Conservation (phyloP, 1,284 basidiomycete species). For the Moniliella sp. region DNA sequence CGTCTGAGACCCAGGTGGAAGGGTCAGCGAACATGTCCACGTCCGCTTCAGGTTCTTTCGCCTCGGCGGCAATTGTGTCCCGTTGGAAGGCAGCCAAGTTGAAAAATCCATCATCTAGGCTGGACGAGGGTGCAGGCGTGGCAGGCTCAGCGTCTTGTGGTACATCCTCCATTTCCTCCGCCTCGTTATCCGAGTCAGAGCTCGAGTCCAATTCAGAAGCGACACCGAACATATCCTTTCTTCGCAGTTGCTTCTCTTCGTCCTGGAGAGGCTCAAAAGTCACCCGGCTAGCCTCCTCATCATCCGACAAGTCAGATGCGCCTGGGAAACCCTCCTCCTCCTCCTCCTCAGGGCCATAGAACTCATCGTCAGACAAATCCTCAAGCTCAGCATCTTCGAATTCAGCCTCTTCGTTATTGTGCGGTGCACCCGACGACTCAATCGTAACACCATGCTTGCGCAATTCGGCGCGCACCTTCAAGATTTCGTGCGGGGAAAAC, state of each 20-base stretch:
- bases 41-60: too few species aligned
- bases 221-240: background rate
- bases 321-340: constrained; percentile 16
- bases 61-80: constrained; percentile 43
- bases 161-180: constrained; percentile 26
- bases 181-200: constrained; percentile 5
- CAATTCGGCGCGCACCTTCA: background rate
- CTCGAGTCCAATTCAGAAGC: background rate
- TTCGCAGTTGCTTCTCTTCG: constrained; percentile 18
- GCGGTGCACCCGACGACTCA: too few species aligned
- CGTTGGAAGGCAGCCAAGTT: constrained; percentile 69
- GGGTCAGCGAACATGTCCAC: too few species aligned
- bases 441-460: constrained; percentile 1
- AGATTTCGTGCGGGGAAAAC: background rate
- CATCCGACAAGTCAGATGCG: constrained; percentile 23
- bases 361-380: constrained; percentile 5
- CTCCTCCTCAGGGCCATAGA: constrained; percentile 5
- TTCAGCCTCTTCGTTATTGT: constrained; percentile 5
- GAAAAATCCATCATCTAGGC: constrained; percentile 84
- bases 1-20: background rate
- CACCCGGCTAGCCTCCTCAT: constrained; percentile 8
- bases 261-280: constrained; percentile 23
- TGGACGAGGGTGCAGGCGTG: too few species aligned
- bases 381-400: constrained; percentile 7
- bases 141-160: too few species aligned